Evolutionary conservation across 768 basidiomycete genomes (phyloP), one percentile per base, ranked within the genome.

Genomic region (Phylloporus scabripes): DNA sequence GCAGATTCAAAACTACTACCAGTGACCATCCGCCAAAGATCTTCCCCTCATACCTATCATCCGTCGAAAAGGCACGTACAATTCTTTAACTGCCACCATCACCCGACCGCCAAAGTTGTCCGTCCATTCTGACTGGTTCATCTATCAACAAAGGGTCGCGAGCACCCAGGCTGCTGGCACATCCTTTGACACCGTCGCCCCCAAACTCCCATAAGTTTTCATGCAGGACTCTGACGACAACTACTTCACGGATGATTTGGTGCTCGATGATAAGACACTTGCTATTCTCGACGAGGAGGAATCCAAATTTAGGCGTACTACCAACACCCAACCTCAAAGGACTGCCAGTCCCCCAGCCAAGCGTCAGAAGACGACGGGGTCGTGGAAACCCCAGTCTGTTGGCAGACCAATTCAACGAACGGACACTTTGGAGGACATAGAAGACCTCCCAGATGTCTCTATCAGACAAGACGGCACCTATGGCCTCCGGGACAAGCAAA

Each of bases 181-280:
- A 17, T 31, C 32, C 38, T 18, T 40, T 26, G 41, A 23, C 28
- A 9, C 18, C 15, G 23, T 15, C 37, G 37, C 34, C n/a, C 32
- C n/a, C 36, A 8, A 42, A 21, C 5, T 17, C 32, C 32, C 42
- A 6, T 46, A 18, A 45, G 24, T 42, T 52, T 52, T 48, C 49
- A 85, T 85, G 82, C 69, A 76, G 57, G 78, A 77, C 67, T 80
- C 77, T 26, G 87, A 87, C 65, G 86, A 86, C 64, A 76, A 82
- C 60, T 82, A 82, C 61, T 73, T 76, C 63, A 71, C 73, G 55
- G 83, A 84, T 62, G 82, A 82, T 47, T 70, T 85, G 52, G 71
- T 79, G 37, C 66, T 87, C 36, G 83, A 87, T 59, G 82, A 79
- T 45, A 70, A 76, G 51, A 73, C 79, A 0, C 64, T 86, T 43